Percentiles rank a stretch among this genome's conserved stretches.
These are phyloP conservation scores for Tetrapisispora pingtungensis DNA, from an alignment of 805 yeast genomes.

Conservation along the genomic window DNA sequence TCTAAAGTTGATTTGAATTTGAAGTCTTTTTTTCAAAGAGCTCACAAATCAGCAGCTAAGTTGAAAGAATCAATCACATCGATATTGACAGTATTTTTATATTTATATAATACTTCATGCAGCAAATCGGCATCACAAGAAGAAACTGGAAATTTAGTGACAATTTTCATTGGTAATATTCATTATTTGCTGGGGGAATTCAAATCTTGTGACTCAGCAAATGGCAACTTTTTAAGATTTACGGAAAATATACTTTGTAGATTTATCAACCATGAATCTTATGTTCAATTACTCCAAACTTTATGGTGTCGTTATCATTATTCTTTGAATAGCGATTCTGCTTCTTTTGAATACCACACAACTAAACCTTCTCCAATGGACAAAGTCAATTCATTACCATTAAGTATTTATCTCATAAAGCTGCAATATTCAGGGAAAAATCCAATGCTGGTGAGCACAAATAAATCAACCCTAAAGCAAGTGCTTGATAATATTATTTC, in stretches of 20 bases:
- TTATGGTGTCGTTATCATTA: slow-evolving; percentile 72
- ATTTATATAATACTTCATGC: slow-evolving; percentile 6
- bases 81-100: slow-evolving; percentile 13
- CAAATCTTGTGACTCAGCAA: slow-evolving; percentile 55
- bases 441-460: slow-evolving; percentile 48
- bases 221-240: slow-evolving; percentile 52
- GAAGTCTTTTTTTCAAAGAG: slow-evolving; percentile 35
- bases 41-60: slow-evolving; percentile 34
- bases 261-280: slow-evolving; percentile 38
- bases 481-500: slow-evolving; percentile 64
- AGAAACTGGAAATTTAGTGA: slow-evolving; percentile 5
- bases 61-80: slow-evolving; percentile 39
- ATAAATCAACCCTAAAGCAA: slow-evolving; percentile 55
- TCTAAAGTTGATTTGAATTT: slow-evolving; percentile 31
- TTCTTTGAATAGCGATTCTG: slow-evolving; percentile 45
- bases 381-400: slow-evolving; percentile 19
- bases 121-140: not conserved
- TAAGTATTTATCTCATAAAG: slow-evolving; percentile 28
- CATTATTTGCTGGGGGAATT: slow-evolving; percentile 69
- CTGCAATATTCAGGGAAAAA: slow-evolving; percentile 40
- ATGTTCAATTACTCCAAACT: slow-evolving; percentile 65
- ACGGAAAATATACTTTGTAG: slow-evolving; percentile 45
- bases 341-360: slow-evolving; percentile 58
- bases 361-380: slow-evolving; percentile 35
- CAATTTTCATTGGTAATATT: slow-evolving; percentile 39